These are phyloP conservation scores for Penicillium ucsense DNA, from an alignment of 495 filamentous ascomycete species.

Conservation along the genomic window DNA sequence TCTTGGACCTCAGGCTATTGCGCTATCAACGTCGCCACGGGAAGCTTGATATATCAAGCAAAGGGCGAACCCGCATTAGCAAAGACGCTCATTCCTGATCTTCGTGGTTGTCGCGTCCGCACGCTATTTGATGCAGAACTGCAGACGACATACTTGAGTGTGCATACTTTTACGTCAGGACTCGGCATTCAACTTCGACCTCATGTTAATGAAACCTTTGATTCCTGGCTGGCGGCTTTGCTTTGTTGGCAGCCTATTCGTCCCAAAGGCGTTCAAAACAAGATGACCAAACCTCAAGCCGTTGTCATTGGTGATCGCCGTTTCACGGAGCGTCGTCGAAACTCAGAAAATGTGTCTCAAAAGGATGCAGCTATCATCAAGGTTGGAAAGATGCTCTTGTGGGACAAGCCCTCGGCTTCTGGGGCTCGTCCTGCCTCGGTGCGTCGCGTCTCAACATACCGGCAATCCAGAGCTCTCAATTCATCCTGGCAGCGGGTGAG, in stretches of 20 bases:
- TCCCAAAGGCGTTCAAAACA: conserved; percentile 63
- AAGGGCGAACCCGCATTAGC: conserved; percentile 47
- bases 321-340: conserved; percentile 45
- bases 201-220: conserved; percentile 62
- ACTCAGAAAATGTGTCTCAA: conserved; percentile 50
- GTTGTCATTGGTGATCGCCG: conserved; percentile 40
- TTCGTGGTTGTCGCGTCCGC: conserved; percentile 77
- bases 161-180: conserved; percentile 60
- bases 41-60: conserved; percentile 46
- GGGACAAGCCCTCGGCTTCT: conserved; percentile 52
- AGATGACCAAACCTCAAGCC: conserved; percentile 58
- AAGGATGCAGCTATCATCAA: conserved; percentile 91
- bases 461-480: conserved; percentile 44
- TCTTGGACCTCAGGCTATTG: conserved; percentile 49
- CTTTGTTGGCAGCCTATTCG: conserved; percentile 90
- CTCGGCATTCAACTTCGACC: conserved; percentile 68
- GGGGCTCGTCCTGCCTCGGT: conserved; percentile 31
- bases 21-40: conserved; percentile 46
- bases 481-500: conserved; percentile 76
- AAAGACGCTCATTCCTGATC: conserved; percentile 62
- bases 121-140: conserved; percentile 54
- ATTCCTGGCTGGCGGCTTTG: conserved; percentile 86
- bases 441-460: conserved; percentile 41
- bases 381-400: conserved; percentile 85
- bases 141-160: conserved; percentile 64